These are phyloP conservation scores for Striga hermonthica DNA, from an alignment of 305 asterid genomes.

Conservation along the genomic window DNA sequence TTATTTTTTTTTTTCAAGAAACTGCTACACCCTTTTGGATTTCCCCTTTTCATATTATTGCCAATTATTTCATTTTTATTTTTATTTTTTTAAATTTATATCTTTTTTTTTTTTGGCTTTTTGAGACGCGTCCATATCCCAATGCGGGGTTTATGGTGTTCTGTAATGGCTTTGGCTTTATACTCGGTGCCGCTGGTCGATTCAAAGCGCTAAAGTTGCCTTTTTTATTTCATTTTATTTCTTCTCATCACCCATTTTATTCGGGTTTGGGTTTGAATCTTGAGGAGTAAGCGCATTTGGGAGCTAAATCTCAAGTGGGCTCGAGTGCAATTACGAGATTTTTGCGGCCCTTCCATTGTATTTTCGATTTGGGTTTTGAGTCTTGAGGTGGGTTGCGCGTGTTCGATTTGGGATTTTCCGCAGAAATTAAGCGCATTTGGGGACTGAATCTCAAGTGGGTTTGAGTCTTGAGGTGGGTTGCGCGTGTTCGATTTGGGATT, in stretches of 20 bases:
- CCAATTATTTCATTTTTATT: too few relatives aligned
- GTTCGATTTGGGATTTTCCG: constrained; percentile 19
- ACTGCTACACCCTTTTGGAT: constrained; percentile 27
- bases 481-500: too few relatives aligned
- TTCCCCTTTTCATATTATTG: constrained; percentile 33
- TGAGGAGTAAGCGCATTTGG: not conserved
- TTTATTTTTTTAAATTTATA: too few relatives aligned
- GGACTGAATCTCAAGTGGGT: too few relatives aligned
- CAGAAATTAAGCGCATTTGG: constrained; percentile 19
- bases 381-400: constrained; percentile 30
- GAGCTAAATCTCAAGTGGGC: constrained; percentile 29
- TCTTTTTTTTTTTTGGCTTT: constrained; percentile 20
- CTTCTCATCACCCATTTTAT: constrained; percentile 19
- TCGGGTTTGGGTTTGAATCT: constrained; percentile 26
- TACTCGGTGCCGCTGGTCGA: not conserved
- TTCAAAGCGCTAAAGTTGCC: constrained; percentile 25
- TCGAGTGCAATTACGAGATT: constrained; percentile 22
- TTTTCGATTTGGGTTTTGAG: too few relatives aligned
- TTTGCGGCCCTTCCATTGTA: constrained; percentile 9
- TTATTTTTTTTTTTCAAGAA: too few relatives aligned
- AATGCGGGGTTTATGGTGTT: constrained; percentile 34
- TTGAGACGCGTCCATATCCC: constrained; percentile 34
- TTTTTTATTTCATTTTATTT: constrained; percentile 6
- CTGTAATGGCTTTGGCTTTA: constrained; percentile 49
- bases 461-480: not conserved